Evolutionary conservation across 495 filamentous ascomycete species (phyloP).

Genomic region (Cairneyella variabilis): DNA sequence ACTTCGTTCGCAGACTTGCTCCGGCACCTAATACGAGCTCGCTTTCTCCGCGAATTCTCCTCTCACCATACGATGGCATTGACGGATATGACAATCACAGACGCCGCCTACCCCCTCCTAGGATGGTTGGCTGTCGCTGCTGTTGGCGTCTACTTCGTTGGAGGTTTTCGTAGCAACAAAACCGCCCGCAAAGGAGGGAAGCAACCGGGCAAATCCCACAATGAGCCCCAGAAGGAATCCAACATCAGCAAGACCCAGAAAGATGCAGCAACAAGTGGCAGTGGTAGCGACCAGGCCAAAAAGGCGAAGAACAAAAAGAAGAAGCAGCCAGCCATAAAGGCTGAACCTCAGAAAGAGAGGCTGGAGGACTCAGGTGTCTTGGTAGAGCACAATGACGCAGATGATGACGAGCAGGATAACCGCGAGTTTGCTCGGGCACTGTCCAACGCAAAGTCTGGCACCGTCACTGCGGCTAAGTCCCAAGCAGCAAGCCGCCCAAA

Average conservation of each 20-base stretch:
- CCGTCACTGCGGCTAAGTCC: constrained; percentile 48
- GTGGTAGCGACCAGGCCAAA: constrained; percentile 8
- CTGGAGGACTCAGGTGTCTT: too few relatives aligned
- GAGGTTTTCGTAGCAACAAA: not conserved
- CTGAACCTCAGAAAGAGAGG: constrained; percentile 10
- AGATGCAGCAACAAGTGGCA: not conserved
- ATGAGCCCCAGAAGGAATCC: too few relatives aligned
- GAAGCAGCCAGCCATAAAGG: constrained; percentile 34
- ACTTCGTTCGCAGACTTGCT: too few relatives aligned
- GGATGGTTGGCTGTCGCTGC: too few relatives aligned
- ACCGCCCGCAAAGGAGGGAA: too few relatives aligned
- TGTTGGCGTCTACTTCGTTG: not conserved
- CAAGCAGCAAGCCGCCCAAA: constrained; percentile 40
- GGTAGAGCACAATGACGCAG: constrained; percentile 36
- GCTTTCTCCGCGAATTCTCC: too few relatives aligned
- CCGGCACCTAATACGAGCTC: too few relatives aligned
- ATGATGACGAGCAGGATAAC: constrained; percentile 58
- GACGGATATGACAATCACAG: too few relatives aligned
- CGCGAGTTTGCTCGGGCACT: constrained; percentile 72
- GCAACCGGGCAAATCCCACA: too few relatives aligned
- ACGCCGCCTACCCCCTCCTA: too few relatives aligned
- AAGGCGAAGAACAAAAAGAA: constrained; percentile 36
- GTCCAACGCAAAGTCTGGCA: constrained; percentile 60
- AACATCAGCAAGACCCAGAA: too few relatives aligned
- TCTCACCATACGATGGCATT: too few relatives aligned